A percentile compares a stretch with the other conserved stretches of the same genome.
These are phyloP conservation scores for Jacaranda copaia DNA, from an alignment of 257 asterid species.

Conservation along the genomic window DNA sequence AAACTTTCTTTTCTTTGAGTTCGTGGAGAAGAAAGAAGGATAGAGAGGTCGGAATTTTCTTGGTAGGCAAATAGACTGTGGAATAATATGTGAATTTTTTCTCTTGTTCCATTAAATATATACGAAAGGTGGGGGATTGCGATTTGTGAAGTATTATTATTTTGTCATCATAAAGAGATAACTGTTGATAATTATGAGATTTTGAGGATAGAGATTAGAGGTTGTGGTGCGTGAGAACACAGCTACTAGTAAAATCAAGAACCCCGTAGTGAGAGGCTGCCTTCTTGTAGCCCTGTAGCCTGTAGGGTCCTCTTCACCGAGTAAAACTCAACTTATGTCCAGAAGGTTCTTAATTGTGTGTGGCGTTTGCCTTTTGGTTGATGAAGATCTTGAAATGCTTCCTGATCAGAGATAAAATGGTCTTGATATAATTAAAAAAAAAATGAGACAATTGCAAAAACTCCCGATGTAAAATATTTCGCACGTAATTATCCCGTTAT, in stretches of 20 bases:
- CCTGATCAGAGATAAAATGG: too few species aligned
- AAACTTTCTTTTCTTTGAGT: not conserved
- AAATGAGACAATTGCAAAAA: too few species aligned
- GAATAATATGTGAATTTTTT: not conserved
- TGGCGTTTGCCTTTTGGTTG: not conserved
- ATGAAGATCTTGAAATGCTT: not conserved
- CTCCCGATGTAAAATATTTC: too few species aligned
- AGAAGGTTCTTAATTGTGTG: conserved; percentile 28
- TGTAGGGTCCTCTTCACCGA: not conserved
- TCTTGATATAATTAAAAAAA: too few species aligned
- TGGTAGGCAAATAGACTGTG: not conserved
- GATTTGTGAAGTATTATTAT: not conserved
- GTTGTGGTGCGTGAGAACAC: conserved; percentile 18
- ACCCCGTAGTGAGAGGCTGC: not conserved
- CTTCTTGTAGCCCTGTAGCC: not conserved
- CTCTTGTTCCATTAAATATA: not conserved
- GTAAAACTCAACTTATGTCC: conserved; percentile 18
- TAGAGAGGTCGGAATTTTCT: not conserved
- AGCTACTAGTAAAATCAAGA: conserved; percentile 9
- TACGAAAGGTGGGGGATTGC: not conserved
- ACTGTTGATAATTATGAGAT: not conserved
- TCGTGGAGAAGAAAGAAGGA: not conserved
- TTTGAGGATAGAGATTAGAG: not conserved
- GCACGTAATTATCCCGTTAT: too few species aligned
- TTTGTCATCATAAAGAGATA: not conserved